phyloP scores from a whole-genome alignment of 2,329 filamentous ascomycete species.

The Aspergillus glaucus region DNA sequence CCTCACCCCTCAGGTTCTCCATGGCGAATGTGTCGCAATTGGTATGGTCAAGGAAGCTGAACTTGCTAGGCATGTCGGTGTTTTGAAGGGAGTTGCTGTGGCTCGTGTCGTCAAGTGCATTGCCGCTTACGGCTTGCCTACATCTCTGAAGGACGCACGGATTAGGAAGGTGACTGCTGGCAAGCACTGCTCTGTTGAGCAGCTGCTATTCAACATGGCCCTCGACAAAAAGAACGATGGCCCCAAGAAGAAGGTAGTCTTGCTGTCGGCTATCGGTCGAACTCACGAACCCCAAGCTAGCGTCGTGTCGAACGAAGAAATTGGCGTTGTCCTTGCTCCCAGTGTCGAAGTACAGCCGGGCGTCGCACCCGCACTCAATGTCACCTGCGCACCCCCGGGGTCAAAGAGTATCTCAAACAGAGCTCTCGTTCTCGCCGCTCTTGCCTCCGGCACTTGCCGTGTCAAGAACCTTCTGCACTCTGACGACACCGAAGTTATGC shows the following conservation, averaged over 20 bases:
- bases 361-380: constrained; percentile 57
- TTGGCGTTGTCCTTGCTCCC: constrained; percentile 75
- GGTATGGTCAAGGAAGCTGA: constrained; percentile 99
- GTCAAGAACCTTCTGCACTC: constrained; percentile 92
- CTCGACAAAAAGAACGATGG: constrained; percentile 99
- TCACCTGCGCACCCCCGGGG: constrained; percentile 80
- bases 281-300: constrained; percentile 84
- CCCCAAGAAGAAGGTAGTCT: constrained; percentile 88
- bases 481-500: constrained; percentile 95
- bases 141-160: constrained; percentile 73
- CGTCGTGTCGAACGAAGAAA: constrained; percentile 77
- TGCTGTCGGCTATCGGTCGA: constrained; percentile 82
- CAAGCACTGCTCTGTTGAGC: constrained; percentile 80
- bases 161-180: constrained; percentile 76
- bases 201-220: constrained; percentile 85
- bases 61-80: constrained; percentile 78
- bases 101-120: constrained; percentile 89
- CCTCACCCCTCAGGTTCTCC: constrained; percentile 86
- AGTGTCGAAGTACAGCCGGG: constrained; percentile 69
- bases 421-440: constrained; percentile 84
- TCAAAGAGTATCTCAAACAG: constrained; percentile 98
- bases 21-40: constrained; percentile 92
- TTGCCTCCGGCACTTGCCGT: constrained; percentile 77
- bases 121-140: constrained; percentile 85
- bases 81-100: constrained; percentile 79